Base-by-base conservation (phyloP, 148 eudicot species). In the Camellia japonica region DNA sequence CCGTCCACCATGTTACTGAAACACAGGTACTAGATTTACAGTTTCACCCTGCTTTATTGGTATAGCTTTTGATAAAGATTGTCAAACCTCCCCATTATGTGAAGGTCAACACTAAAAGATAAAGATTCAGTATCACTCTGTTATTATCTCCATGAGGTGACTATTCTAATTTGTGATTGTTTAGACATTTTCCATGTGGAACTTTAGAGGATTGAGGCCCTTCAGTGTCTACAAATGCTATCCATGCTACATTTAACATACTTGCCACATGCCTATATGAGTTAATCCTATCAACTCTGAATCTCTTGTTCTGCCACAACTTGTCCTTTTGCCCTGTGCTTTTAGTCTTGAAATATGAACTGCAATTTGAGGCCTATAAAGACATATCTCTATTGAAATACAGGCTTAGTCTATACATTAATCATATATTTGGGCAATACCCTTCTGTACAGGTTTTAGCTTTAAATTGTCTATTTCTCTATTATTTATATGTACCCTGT, bases 1-100 rank as follows among this genome's bases (percentile, higher is more conserved):
- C 90, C 68, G 86, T 81, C 76, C 90, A 96, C 86, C 97, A 91
- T 86, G 97, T 96, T 80, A 93, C 97, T 56, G 97, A 96, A 85
- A 92, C 91, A 86, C 99, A 96, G 98, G 99, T 93, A 71, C 41
- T 16, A 38, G 49, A 74, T 68, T 41, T 46, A 51, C 58, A 15
- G 5, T 38, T 56, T 78, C 30, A 43, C 49, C 59, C 66, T 60
- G 19, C 51, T 16, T 61, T 51, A 54, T 61, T 66, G 41, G 44
- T 49, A 58, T 61, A 9, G 58, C 18, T 12, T 60, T 71, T 49
- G 19, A 30, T 49, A 63, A 30, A 14, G 52, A 19, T 18, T 18
- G 54, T 69, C 52, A 46, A 69, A 16, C 19, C 54, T 46, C 15
- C 51, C 7, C 47, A 76, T 58, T n/a, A 56, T 60, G 51, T 52